Evolutionary conservation across 169 alveolate genomes (phyloP).

Genomic region (Eimeria brunetti): DNA sequence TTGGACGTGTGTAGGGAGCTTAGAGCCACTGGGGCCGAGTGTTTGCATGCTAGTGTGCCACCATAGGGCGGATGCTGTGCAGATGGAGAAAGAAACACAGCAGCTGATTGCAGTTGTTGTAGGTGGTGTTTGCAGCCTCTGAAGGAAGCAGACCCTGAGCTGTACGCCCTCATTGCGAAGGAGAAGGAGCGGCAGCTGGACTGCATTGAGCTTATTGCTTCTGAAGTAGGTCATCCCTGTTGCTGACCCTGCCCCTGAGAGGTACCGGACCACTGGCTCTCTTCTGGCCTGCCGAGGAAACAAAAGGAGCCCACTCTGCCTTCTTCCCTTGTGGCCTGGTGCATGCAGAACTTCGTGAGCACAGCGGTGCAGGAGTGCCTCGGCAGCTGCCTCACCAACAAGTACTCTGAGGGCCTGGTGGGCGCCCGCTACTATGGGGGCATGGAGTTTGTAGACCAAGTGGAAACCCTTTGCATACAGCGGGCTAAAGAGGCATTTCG

Average conservation of each 20-base stretch:
- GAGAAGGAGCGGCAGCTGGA: conserved; percentile 90
- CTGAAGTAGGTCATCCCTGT: conserved; percentile 85
- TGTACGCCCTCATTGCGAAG: conserved; percentile 85
- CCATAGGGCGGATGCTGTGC: neutral
- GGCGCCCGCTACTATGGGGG: conserved; percentile 97
- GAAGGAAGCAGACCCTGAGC: conserved; percentile 89
- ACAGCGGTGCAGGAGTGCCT: conserved; percentile 94
- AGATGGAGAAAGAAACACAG: neutral
- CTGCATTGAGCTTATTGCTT: conserved; percentile 90
- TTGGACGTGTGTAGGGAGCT: neutral
- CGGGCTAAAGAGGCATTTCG: conserved; percentile 97
- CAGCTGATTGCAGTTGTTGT: neutral
- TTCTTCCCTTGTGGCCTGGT: neutral
- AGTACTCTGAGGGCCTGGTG: conserved; percentile 98
- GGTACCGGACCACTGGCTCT: neutral
- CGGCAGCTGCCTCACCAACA: conserved; percentile 94
- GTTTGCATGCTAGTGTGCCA: neutral
- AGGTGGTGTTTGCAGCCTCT: conserved; percentile 76
- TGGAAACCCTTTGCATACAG: conserved; percentile 92
- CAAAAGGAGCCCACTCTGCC: neutral
- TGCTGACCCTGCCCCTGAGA: neutral
- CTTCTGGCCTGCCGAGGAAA: neutral
- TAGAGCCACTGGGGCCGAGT: neutral
- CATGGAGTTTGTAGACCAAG: conserved; percentile 91
- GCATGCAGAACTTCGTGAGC: conserved; percentile 80